phyloP scores from a whole-genome alignment of 208 protist species.

The Angomonas ambiguus region DNA sequence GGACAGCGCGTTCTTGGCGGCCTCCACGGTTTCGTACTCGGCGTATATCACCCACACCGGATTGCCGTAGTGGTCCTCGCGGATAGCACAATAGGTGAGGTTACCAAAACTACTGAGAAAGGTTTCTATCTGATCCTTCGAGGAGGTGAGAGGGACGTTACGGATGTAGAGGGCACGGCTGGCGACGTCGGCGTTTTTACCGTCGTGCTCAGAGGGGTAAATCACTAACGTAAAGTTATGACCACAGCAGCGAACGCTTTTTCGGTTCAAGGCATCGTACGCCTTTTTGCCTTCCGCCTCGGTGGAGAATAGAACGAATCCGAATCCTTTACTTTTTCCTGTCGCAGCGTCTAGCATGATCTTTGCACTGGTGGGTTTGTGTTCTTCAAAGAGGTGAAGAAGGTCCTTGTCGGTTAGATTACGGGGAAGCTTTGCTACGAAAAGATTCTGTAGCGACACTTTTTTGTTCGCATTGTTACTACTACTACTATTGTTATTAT shows the following conservation, averaged over 20 bases:
- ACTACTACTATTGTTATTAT: conserved; percentile 17
- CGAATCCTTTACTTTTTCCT: conserved; percentile 91
- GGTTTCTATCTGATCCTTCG: conserved; percentile 45
- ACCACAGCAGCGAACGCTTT: conserved; percentile 28
- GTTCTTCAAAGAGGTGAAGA: conserved; percentile 50
- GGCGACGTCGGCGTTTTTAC: conserved; percentile 39
- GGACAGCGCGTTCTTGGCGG: conserved; percentile 46
- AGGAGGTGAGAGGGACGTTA: conserved; percentile 64
- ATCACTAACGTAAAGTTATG: conserved; percentile 71
- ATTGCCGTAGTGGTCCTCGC: conserved; percentile 74
- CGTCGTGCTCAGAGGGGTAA: conserved; percentile 73
- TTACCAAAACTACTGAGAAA: conserved; percentile 62
- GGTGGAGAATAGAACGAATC: conserved; percentile 93
- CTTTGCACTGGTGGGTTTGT: conserved; percentile 81
- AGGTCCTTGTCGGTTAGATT: conserved; percentile 75
- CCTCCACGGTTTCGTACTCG: conserved; percentile 65
- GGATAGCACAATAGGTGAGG: conserved; percentile 70
- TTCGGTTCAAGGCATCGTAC: conserved; percentile 56
- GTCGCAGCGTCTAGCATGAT: conserved; percentile 83
- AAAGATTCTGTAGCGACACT: conserved; percentile 48
- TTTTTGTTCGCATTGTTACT: conserved; percentile 16
- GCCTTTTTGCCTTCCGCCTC: conserved; percentile 75
- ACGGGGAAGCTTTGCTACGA: conserved; percentile 88
- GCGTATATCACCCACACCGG: conserved; percentile 81
- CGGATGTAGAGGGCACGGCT: conserved; percentile 73